Percentiles rank a stretch among this genome's conserved stretches.
phyloP scores from a whole-genome alignment of 495 filamentous ascomycete genomes.

The Podospora didyma region DNA sequence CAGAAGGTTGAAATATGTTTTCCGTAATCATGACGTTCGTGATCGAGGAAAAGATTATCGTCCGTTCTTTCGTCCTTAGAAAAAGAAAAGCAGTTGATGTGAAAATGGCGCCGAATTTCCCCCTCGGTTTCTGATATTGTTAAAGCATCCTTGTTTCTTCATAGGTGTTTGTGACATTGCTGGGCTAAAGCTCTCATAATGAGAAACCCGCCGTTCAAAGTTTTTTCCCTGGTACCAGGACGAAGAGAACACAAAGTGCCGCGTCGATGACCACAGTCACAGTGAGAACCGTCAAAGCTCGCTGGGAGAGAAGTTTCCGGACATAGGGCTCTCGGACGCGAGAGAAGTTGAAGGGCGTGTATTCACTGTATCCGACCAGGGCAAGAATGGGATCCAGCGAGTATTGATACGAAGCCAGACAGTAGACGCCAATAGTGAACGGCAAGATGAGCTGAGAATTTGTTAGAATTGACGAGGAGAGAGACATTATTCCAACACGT shows the following conservation, averaged over 20 bases:
- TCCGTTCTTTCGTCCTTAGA: neutral
- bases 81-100: neutral
- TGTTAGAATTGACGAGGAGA: slow-evolving; percentile 18
- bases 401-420: slow-evolving; percentile 87
- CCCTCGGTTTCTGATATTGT: too few species aligned
- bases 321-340: slow-evolving; percentile 86
- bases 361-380: slow-evolving; percentile 85
- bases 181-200: neutral
- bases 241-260: slow-evolving; percentile 75
- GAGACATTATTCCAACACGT: slow-evolving; percentile 27
- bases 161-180: too few species aligned
- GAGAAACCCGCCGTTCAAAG: slow-evolving; percentile 45
- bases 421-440: slow-evolving; percentile 85
- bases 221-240: slow-evolving; percentile 86
- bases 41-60: neutral
- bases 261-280: slow-evolving; percentile 72
- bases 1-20: neutral
- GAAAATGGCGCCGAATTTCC: too few species aligned
- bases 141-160: too few species aligned
- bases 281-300: slow-evolving; percentile 69
- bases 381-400: slow-evolving; percentile 88
- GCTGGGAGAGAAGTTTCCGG: slow-evolving; percentile 73
- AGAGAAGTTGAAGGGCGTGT: slow-evolving; percentile 87
- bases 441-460: slow-evolving; percentile 75
- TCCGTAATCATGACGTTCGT: slow-evolving; percentile 16